These are phyloP conservation scores for Euphorbia tirucalli DNA, from an alignment of 345 rosid species.

Conservation along the genomic window DNA sequence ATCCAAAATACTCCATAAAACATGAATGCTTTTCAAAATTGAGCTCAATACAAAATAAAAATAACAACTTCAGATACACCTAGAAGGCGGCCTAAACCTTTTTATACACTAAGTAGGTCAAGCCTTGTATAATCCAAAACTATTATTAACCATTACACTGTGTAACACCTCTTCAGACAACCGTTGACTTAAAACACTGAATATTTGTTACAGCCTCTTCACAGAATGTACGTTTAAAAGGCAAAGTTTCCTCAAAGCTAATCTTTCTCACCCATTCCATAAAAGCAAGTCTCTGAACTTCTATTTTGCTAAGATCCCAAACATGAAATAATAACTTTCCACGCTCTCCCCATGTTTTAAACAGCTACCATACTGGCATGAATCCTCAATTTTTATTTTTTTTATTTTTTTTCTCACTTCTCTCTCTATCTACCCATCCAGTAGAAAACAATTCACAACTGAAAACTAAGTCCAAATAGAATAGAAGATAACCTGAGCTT, in stretches of 20 bases:
- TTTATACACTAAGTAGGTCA: background rate
- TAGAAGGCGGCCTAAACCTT: background rate
- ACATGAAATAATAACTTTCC: background rate
- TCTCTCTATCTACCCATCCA: too few species aligned
- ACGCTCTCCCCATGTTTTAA: background rate
- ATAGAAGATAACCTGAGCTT: conserved; percentile 60
- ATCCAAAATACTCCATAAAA: background rate
- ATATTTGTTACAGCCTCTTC: background rate
- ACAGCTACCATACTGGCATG: background rate
- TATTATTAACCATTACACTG: background rate
- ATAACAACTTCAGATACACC: background rate
- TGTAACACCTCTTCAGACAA: background rate
- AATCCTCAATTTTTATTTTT: background rate
- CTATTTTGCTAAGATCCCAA: background rate
- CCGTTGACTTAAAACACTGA: background rate
- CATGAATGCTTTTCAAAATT: background rate
- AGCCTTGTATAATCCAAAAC: background rate
- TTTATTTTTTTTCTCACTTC: background rate
- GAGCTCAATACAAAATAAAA: background rate
- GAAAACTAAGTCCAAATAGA: background rate
- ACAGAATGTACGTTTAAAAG: background rate
- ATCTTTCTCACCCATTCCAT: background rate
- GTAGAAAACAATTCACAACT: conserved; percentile 7
- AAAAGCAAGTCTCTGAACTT: background rate
- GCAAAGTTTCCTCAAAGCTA: background rate